These are phyloP conservation scores for Citrus glauca DNA, from an alignment of 345 rosid genomes.

Conservation along the genomic window DNA sequence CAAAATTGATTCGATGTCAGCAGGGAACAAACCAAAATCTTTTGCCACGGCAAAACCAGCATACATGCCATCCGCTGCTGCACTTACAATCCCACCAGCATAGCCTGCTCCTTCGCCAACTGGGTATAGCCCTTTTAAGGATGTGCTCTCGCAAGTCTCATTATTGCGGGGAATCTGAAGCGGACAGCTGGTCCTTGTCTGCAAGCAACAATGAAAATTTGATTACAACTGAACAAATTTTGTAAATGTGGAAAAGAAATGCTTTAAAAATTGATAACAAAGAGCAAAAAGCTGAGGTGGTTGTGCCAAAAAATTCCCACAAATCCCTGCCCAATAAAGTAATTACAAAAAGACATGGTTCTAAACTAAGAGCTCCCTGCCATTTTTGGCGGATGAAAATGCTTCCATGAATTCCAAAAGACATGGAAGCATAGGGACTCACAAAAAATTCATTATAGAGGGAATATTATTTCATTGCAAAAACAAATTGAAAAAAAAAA, in stretches of 20 bases:
- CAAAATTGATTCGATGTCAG: conserved; percentile 54
- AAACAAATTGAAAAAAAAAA: conserved; percentile 2
- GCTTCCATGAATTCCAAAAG: neutral
- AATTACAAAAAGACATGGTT: neutral
- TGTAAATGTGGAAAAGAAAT: neutral
- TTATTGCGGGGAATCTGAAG: conserved; percentile 63
- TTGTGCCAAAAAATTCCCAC: neutral
- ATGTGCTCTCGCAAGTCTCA: conserved; percentile 73
- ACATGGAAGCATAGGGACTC: neutral
- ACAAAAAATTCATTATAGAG: neutral
- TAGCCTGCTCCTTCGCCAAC: conserved; percentile 99
- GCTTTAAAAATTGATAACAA: neutral
- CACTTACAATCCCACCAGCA: conserved; percentile 97
- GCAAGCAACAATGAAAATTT: conserved; percentile 18
- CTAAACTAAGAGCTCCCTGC: neutral
- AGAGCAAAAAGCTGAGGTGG: neutral
- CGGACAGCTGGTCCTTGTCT: conserved; percentile 96
- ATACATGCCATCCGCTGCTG: conserved; percentile 95
- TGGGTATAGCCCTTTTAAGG: conserved; percentile 80
- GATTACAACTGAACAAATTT: neutral
- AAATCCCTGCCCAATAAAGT: neutral
- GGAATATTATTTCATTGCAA: neutral
- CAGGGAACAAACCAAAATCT: conserved; percentile 44
- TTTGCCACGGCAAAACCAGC: conserved; percentile 86
- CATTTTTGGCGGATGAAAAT: neutral